phyloP scores from a whole-genome alignment of 2,329 filamentous ascomycete species.

The Botryotinia calthae region DNA sequence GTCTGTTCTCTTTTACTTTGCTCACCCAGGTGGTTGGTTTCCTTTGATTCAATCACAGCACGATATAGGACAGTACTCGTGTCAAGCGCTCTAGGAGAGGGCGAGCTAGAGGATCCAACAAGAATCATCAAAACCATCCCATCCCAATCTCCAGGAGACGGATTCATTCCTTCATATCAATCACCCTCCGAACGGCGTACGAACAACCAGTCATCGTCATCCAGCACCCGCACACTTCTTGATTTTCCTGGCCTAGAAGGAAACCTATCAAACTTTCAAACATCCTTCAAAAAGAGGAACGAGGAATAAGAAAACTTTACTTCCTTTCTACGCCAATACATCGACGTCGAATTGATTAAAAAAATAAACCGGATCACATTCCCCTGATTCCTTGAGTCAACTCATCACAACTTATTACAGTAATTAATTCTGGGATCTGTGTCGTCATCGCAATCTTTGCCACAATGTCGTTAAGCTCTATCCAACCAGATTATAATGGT shows the following conservation, averaged over 20 bases:
- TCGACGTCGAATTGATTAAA: background rate
- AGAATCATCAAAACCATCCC: background rate
- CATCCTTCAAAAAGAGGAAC: background rate
- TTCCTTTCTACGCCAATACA: background rate
- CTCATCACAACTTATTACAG: background rate
- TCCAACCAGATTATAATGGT: slow-evolving; percentile 36
- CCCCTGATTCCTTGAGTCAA: slow-evolving; percentile 5
- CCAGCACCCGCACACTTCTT: background rate
- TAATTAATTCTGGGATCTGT: slow-evolving; percentile 1
- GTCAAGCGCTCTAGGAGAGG: background rate
- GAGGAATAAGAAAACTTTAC: background rate
- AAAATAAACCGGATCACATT: background rate
- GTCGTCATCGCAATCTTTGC: slow-evolving; percentile 21
- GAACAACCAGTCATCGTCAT: background rate
- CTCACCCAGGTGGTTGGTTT: background rate
- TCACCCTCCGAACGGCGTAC: background rate
- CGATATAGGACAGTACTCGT: background rate
- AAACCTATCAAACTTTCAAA: background rate
- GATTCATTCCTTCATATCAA: background rate
- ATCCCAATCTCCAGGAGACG: background rate
- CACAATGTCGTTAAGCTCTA: slow-evolving; percentile 34
- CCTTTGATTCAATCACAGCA: background rate
- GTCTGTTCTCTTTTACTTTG: slow-evolving; percentile 3
- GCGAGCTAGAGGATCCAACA: background rate
- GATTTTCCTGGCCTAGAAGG: background rate